Base-by-base conservation (phyloP, 345 rosid genomes). In the Pugionium cornutum region DNA sequence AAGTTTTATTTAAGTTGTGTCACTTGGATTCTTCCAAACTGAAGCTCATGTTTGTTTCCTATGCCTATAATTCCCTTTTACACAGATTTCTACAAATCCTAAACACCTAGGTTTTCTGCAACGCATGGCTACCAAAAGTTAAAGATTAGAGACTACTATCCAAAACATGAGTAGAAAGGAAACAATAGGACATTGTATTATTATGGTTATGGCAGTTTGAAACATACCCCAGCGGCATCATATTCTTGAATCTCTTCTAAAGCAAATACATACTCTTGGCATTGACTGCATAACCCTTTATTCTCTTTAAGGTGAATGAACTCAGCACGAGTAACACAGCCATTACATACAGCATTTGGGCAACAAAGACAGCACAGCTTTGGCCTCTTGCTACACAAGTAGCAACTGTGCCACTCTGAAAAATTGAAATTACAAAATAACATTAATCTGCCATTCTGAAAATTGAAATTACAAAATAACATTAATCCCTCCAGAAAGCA, bases 331-430 rank as follows among this genome's bases (percentile, higher is more conserved):
- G 44, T 30, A 25, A 31, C 27, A 66, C 76, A 73, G n/a, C 58
- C 52, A 52, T 60, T 51, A 45, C 76, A 73, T 37, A 66, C 56
- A 59, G 72, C 62, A 45, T 44, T 26, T 6, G 77, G 57, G 39
- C 77, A 73, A 59, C 72, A 73, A n/a, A 66, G 33, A 42, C 77
- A 60, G 4, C 7, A 61, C 7, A 59, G 68, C 58, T 59, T 73
- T 11, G 77, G 62, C 46, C 6, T 43, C 68, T 53, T 73, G 37
- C 2, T n/a, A 73, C 77, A 73, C 63, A 73, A 5, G 57, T 73
- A 66, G 72, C 77, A 73, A 2, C 2, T 59, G 77, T 73, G 77
- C 72, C 77, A 66, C 57, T 11, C 77, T 73, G 77, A 66, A 66
- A 18, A 52, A 53, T 49, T 37, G 47, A 59, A 32, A 29, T 0